Percentiles rank a stretch among this genome's conserved stretches.
phyloP scores from a whole-genome alignment of 1,284 basidiomycete species.

The Testicularia cyperi region DNA sequence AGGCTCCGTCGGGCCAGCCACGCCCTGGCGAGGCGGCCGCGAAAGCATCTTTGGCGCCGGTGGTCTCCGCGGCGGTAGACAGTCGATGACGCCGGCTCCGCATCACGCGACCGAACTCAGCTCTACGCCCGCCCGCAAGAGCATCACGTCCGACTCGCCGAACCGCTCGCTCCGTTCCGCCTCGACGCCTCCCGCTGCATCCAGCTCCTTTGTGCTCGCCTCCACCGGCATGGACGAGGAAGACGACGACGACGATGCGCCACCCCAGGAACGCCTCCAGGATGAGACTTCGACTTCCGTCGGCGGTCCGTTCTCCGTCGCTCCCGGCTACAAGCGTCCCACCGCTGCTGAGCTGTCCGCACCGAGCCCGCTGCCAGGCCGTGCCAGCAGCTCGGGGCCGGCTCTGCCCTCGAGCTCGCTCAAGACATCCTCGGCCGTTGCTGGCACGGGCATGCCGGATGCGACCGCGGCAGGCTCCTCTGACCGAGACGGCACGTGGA shows the following conservation, averaged over 20 bases:
- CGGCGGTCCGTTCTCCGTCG: constrained; percentile 8
- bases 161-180: constrained; percentile 18
- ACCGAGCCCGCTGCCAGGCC: background rate
- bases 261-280: constrained; percentile 35
- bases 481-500: background rate
- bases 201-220: constrained; percentile 10
- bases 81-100: constrained; percentile 28
- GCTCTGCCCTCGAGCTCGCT: background rate
- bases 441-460: too few species aligned
- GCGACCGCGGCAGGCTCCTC: constrained; percentile 1
- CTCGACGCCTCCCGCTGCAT: constrained; percentile 27
- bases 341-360: background rate
- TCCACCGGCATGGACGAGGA: constrained; percentile 21
- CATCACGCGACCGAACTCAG: background rate
- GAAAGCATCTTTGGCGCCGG: constrained; percentile 51
- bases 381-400: background rate
- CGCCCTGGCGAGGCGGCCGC: constrained; percentile 27
- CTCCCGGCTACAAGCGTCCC: background rate
- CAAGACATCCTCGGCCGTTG: background rate
- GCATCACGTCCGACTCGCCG: constrained; percentile 21
- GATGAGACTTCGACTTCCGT: constrained; percentile 22
- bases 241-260: constrained; percentile 37
- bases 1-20: constrained; percentile 20
- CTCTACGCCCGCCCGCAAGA: constrained; percentile 21
- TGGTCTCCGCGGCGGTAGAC: constrained; percentile 42